Evolutionary conservation across 129 eudicot genomes (phyloP), one percentile per base, ranked within the genome.

Genomic region (Helichrysum umbraculigerum): DNA sequence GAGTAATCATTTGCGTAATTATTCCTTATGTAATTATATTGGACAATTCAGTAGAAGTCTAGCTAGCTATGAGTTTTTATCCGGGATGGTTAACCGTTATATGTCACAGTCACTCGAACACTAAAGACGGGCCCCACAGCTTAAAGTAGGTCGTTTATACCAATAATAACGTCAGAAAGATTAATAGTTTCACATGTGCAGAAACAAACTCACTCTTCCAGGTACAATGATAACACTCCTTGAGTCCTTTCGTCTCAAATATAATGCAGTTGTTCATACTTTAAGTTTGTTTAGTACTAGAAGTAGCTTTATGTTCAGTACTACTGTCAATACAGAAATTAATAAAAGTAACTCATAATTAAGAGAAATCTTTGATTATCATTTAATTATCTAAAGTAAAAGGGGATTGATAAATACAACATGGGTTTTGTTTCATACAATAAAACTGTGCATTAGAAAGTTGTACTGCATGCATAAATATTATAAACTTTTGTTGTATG

Each of bases 71-170:
- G n/a, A 54, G 29, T 37, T 29, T 28, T 25, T 73, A 73, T 21
- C 56, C 59, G 37, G 77, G 51, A 56, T 16, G 14, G 6, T 37
- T 59, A 73, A 73, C 3, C 8, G 37, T 10, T 22, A 4, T 22
- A n/a, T 17, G 69, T 21, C 78, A 74, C 56, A 12, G 44, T 61
- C 78, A 60, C 0, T 30, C 22, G 3, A 63, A 29, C 78, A 59
- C 17, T 74, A n/a, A 73, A 37, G 47, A 63, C 50, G 19, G 11
- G 5, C 61, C 59, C 62, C 47, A 39, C 71, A n/a, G 14, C 71
- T 74, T 74, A 6, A 57, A 60, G 58, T 59, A 22, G 5, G 37
- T 7, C 5, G 11, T 2, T 56, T 10, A 6, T 44, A 44, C 5
- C 47, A 68, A 12, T 42, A n/a, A n/a, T 32, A 44, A 22, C 20